phyloP scores from a whole-genome alignment of 257 asterid genomes.

The Fraxinus anomala region DNA sequence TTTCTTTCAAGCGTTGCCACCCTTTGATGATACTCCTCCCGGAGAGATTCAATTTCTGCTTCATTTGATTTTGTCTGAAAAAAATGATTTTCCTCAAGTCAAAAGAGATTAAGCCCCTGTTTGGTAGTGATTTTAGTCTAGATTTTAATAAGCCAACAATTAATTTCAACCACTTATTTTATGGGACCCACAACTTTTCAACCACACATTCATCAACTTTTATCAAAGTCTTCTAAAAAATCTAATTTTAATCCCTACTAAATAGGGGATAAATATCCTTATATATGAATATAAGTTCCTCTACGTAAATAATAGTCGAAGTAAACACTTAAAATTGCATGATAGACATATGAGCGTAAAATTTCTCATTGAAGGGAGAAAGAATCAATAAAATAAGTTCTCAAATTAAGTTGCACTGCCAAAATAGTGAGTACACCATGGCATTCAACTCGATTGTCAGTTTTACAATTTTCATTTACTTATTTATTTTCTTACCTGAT shows the following conservation, averaged over 20 bases:
- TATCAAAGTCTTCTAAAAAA: too few species aligned
- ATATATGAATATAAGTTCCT: not conserved
- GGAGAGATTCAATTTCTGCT: conserved; percentile 81
- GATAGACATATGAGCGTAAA: not conserved
- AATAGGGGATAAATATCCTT: not conserved
- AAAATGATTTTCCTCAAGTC: not conserved
- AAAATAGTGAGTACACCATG: not conserved
- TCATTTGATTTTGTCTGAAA: conserved; percentile 81
- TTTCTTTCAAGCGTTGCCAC: conserved; percentile 92
- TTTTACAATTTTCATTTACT: not conserved
- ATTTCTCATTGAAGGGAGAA: not conserved
- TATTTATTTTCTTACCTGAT: not conserved
- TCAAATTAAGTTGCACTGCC: not conserved
- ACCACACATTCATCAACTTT: too few species aligned
- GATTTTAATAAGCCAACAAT: too few species aligned
- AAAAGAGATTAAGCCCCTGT: not conserved
- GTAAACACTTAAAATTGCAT: not conserved
- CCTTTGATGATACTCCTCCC: conserved; percentile 93
- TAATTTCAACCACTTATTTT: too few species aligned
- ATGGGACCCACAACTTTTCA: too few species aligned
- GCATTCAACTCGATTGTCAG: not conserved
- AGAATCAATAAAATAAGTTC: not conserved
- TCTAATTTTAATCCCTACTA: too few species aligned
- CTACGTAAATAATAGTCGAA: not conserved
- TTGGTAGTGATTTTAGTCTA: too few species aligned